Evolutionary conservation across 352 stramenopile genomes (phyloP).

Genomic region (Halophytophthora polymorphica): DNA sequence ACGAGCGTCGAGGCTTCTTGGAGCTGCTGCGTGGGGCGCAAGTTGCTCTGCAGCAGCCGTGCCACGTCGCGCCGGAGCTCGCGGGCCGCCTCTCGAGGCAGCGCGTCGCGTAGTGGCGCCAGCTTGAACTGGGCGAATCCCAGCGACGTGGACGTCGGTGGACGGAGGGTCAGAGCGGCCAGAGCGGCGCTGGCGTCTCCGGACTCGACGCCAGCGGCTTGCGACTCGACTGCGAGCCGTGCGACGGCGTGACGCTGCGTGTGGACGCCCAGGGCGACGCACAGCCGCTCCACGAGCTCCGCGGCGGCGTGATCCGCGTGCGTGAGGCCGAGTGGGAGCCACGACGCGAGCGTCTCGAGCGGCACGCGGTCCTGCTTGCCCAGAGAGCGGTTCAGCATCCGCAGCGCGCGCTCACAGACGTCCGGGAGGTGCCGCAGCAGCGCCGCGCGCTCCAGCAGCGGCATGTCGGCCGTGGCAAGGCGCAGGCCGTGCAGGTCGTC

Average conservation of each 20-base stretch:
- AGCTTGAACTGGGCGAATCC: conserved; percentile 41
- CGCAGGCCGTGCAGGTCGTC: conserved; percentile 40
- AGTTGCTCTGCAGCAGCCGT: no score
- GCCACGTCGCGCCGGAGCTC: conserved; percentile 22
- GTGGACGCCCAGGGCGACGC: conserved; percentile 44
- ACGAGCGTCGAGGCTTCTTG: conserved; percentile 6
- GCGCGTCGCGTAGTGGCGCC: conserved; percentile 14
- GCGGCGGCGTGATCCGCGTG: conserved; percentile 12
- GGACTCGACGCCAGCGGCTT: background rate
- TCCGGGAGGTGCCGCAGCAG: conserved; percentile 35
- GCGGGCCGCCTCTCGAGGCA: conserved; percentile 15
- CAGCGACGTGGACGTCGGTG: conserved; percentile 7
- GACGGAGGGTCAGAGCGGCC: conserved; percentile 1
- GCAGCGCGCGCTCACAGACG: conserved; percentile 33
- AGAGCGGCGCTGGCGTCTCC: background rate
- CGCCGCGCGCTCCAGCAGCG: conserved; percentile 39
- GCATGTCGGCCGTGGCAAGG: conserved; percentile 20
- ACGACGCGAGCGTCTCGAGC: conserved; percentile 36
- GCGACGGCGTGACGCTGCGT: conserved; percentile 22
- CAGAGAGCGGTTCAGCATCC: conserved; percentile 59
- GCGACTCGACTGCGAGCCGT: no score
- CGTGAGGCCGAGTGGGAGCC: conserved; percentile 18
- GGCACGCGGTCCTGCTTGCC: conserved; percentile 57
- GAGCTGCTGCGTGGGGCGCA: conserved; percentile 9
- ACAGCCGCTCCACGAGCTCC: conserved; percentile 28